Base-by-base conservation (phyloP, 345 rosid species). In the Corchorus olitorius region DNA sequence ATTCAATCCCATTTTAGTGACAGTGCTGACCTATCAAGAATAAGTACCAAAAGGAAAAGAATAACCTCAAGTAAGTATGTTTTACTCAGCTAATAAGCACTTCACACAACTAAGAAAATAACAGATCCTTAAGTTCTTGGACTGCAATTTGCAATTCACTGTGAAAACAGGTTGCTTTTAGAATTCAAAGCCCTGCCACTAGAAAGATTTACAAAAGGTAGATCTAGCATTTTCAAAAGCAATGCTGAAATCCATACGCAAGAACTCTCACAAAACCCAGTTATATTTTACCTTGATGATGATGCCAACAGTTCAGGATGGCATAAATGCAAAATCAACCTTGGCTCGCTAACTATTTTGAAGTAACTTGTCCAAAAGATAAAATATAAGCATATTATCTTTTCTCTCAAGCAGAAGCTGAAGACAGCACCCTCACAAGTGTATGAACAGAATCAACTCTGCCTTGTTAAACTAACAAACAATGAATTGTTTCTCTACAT, bases 141-240 rank as follows among this genome's bases (percentile, higher is more conserved):
- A 2, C 9, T 45, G 17, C n/a, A 19, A 59, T 2, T 8, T 14
- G 12, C 6, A 13, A 67, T 22, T 67, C 19, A 67, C 13, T 9
- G 12, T 34, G 0, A 16, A 52, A 5, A 50, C 16, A 15, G 17
- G 22, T 0, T 9, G n/a, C 55, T 46, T 48, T 34, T 55, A 54
- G 35, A 48, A 53, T 10, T n/a, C 8, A 13, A 34, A 53, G 54
- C 27, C 74, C 11, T 10, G 4, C 9, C 49, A 55, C 53, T 55
- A 16, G 5, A 19, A 45, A 71, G 64, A 33, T n/a, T 34, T 37
- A 37, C 10, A 14, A 45, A 14, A 27, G 22, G 15, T 15, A 69
- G 37, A 50, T 50, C 33, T 50, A 34, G 59, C 73, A 50, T 19
- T 50, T 70, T 50, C 27, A 70, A 70, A 50, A 52, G 73, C 60